Percentiles rank a stretch among this genome's conserved stretches.
phyloP scores from a whole-genome alignment of 2,329 filamentous ascomycete species.

The Thermothelomyces thermophilus region DNA sequence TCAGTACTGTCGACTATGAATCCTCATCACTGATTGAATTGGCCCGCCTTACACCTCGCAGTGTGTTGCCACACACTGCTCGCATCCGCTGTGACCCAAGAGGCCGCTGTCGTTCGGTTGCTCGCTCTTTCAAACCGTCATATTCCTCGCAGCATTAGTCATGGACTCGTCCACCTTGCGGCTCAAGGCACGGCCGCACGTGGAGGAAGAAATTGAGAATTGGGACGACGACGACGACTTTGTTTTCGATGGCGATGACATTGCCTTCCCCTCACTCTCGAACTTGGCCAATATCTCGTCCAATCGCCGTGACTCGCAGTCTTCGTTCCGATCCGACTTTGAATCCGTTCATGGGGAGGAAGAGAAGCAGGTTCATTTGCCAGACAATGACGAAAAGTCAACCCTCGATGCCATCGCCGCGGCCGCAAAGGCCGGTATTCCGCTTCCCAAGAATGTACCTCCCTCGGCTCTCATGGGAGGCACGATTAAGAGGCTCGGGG shows the following conservation, averaged over 20 bases:
- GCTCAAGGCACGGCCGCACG: slow-evolving; percentile 47
- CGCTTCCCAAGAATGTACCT: slow-evolving; percentile 78
- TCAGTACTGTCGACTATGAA: slow-evolving; percentile 29
- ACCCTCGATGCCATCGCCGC: slow-evolving; percentile 81
- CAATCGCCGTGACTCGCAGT: slow-evolving; percentile 67
- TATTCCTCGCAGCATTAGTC: slow-evolving; percentile 5
- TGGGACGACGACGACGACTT: slow-evolving; percentile 78
- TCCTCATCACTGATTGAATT: slow-evolving; percentile 27
- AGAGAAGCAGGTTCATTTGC: slow-evolving; percentile 79
- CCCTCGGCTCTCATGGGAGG: slow-evolving; percentile 85
- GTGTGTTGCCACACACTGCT: slow-evolving; percentile 6
- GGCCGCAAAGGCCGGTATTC: slow-evolving; percentile 83
- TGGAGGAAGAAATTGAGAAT: slow-evolving; percentile 60
- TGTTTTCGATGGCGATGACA: slow-evolving; percentile 60
- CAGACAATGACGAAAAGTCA: slow-evolving; percentile 77
- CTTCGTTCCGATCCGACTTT: slow-evolving; percentile 78
- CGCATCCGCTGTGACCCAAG: slow-evolving; percentile 10
- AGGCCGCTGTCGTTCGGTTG: not conserved
- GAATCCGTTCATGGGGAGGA: slow-evolving; percentile 72
- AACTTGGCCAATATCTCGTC: slow-evolving; percentile 38
- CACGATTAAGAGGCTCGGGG: slow-evolving; percentile 83
- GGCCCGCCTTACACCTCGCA: slow-evolving; percentile 20
- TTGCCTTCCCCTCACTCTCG: slow-evolving; percentile 51
- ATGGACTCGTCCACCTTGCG: slow-evolving; percentile 52
- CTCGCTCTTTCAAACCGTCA: not conserved